Conservation (phyloP, 2,329 filamentous ascomycete genomes). For the Ophiostoma piceae region DNA sequence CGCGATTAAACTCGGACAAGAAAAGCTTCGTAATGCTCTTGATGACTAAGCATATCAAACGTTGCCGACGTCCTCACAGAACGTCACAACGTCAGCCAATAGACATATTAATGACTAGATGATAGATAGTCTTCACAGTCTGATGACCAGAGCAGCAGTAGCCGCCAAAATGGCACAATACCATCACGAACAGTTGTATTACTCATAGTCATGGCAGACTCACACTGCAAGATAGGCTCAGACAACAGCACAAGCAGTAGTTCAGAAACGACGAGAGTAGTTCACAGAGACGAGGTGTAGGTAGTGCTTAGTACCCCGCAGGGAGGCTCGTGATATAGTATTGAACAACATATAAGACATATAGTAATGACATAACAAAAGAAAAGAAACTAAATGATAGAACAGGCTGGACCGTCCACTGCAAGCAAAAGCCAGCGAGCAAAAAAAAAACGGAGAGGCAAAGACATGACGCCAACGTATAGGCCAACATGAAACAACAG, state of each 20-base stretch:
- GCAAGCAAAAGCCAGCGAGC: not conserved
- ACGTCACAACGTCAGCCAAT: too few species aligned
- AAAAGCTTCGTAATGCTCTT: not conserved
- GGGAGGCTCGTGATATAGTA: not conserved
- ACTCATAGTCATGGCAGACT: too few species aligned
- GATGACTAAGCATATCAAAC: not conserved
- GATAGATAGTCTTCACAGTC: too few species aligned
- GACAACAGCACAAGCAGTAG: not conserved
- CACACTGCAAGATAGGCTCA: too few species aligned
- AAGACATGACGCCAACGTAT: slow-evolving; percentile 1
- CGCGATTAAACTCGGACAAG: not conserved
- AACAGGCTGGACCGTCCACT: not conserved
- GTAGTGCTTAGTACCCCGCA: not conserved
- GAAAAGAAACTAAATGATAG: slow-evolving; percentile 9
- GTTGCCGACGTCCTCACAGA: not conserved
- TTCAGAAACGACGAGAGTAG: not conserved
- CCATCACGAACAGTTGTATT: too few species aligned
- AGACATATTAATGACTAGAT: too few species aligned
- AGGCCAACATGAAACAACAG: not conserved
- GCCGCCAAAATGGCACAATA: not conserved
- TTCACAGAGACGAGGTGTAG: too few species aligned
- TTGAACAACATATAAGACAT: slow-evolving; percentile 7
- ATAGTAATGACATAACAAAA: slow-evolving; percentile 10
- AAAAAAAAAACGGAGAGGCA: not conserved
- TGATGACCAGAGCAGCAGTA: not conserved